Evolutionary conservation across 805 yeast genomes (phyloP), one percentile per base, ranked within the genome.

Genomic region (Candida vartiovaarae): DNA sequence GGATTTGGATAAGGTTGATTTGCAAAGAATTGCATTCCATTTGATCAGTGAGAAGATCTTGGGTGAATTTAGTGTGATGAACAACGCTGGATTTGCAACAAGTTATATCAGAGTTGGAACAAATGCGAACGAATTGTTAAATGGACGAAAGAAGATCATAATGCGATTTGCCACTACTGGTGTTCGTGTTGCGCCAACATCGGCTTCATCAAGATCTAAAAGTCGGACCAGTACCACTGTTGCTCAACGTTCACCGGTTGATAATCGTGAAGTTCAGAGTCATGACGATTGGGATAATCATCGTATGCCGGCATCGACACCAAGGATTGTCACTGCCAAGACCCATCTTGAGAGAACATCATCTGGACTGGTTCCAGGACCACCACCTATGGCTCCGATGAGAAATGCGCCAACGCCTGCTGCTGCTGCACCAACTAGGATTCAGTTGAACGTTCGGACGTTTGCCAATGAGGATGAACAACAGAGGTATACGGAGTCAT

Each of bases 21-120:
- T 86, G 29, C 96, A 90, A 61, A 70, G 98, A 48, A 76, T 93
- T 6, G 84, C 90, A 49, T 89, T 87, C 60, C 82, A 82, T 51
- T 64, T 93, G 46, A 72, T 87, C 27, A 75, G 84, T 8, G 78
- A 79, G 44, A 75, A 77, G 25, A 72, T 80, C 10, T 61, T 93
- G 32, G 72, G 71, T 45, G 97, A 90, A 59, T 83, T 80, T 54
- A 75, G 88, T 2, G 68, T 82, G 5, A 76, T 80, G 71, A 85
- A 80, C 52, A 78, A 74, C 23, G 74, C 78, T n/a, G 95, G 96
- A 0, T 90, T 82, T 66, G 84, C 95, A 0, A 68, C 84, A 2
- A 83, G 84, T 42, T 91, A 91, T 56, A 74, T 90, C 5, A 71
- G 70, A 49, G 52, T 71, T 1, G 95, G 95, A 0, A 67, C 70